These are phyloP conservation scores for Geotrichum macrosporum DNA, from an alignment of 1,139 yeast genomes.

Conservation along the genomic window DNA sequence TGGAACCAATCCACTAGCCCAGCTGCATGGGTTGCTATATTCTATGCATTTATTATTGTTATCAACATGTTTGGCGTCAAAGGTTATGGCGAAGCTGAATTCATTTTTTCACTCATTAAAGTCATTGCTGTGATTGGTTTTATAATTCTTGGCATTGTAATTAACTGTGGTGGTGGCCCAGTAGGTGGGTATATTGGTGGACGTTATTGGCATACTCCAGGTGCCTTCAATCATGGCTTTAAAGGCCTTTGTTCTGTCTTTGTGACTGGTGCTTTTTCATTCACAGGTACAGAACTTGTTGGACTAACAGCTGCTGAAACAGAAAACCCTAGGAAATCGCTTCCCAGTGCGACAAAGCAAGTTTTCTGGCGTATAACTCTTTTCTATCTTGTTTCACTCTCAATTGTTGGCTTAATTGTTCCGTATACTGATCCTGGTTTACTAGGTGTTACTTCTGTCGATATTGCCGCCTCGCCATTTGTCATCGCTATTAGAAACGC, in stretches of 20 bases:
- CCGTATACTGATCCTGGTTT: background rate
- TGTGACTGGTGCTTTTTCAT: background rate
- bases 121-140: background rate
- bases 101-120: background rate
- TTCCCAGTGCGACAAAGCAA: background rate
- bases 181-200: background rate
- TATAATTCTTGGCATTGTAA: background rate
- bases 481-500: conserved; percentile 61
- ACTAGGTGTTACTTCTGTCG: conserved; percentile 33
- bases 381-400: background rate
- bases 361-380: background rate
- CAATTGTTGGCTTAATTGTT: background rate
- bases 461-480: conserved; percentile 63
- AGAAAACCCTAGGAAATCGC: background rate
- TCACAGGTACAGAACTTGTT: background rate
- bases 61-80: background rate
- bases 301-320: background rate
- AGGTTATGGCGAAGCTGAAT: background rate
- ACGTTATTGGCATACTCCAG: background rate
- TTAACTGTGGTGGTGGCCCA: background rate
- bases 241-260: background rate
- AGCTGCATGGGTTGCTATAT: background rate
- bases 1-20: background rate
- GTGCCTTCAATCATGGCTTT: background rate
- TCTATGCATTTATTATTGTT: background rate